Conservation (phyloP, 371 early-diverging fungal species). For the Mucor circinelloides region DNA sequence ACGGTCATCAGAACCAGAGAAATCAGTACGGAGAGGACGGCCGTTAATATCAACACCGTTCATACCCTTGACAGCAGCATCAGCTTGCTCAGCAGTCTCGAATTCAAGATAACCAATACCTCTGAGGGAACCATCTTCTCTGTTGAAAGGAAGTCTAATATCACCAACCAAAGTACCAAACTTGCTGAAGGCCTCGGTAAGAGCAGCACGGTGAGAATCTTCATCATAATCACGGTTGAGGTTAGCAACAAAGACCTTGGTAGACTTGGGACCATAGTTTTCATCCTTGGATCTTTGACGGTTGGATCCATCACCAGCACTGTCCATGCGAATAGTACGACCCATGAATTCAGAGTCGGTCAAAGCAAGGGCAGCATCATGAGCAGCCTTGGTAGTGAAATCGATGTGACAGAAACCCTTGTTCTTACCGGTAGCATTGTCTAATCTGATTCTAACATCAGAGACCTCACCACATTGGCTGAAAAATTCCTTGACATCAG, state of each 20-base stretch:
- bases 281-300: constrained; percentile 29
- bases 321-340: constrained; percentile 61
- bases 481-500: constrained; percentile 60
- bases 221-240: constrained; percentile 91
- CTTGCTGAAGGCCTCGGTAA: constrained; percentile 76
- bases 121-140: constrained; percentile 62
- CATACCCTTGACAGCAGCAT: constrained; percentile 64
- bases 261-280: constrained; percentile 40
- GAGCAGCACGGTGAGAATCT: constrained; percentile 83
- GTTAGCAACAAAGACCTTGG: constrained; percentile 93
- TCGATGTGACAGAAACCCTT: constrained; percentile 78
- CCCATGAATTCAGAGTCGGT: constrained; percentile 69
- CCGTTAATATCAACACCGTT: constrained; percentile 71
- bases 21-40: constrained; percentile 69
- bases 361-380: constrained; percentile 62
- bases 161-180: constrained; percentile 79
- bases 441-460: constrained; percentile 32
- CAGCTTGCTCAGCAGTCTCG: constrained; percentile 61
- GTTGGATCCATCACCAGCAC: constrained; percentile 30
- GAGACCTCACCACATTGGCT: constrained; percentile 63
- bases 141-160: constrained; percentile 69
- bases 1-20: constrained; percentile 54
- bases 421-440: constrained; percentile 62
- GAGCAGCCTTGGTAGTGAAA: constrained; percentile 60
- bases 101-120: constrained; percentile 82